Base-by-base conservation (phyloP, 208 protist species). In the Crithidia thermophila region DNA sequence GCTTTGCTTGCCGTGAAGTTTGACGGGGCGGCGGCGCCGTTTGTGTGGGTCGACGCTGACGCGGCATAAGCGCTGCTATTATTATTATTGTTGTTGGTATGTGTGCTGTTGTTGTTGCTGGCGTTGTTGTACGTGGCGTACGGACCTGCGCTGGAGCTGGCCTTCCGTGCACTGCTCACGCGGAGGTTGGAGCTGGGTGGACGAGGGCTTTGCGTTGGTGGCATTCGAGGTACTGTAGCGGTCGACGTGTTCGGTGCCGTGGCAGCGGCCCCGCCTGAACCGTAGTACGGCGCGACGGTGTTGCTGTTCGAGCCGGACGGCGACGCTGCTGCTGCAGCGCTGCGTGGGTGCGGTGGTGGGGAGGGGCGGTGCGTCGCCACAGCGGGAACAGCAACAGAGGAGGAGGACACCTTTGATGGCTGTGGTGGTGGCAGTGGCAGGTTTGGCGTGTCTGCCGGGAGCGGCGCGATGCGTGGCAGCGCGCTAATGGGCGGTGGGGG, bases 1-100 rank as follows among this genome's bases (percentile, higher is more conserved):
- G 43, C 60, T 20, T 51, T 65, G 23, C 27, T 50, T 27, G 36
- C 25, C 27, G 33, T 39, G 34, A 51, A 56, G 21, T 31, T n/a
- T 45, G 50, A 57, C 6, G 25, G 30, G 20, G 34, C 42, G 4
- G 31, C 50, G 5, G 40, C 40, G 25, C 28, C 8, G 20, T 11
- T 0, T 42, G 25, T 28, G 40, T 4, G 16, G 55, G n/a, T 13
- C 27, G 14, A 2, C 8, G 39, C 5, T 4, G 55, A n/a, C 11
- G 28, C 11, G 2, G 21, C n/a, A 39, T 37, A 43, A 31, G 55
- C 42, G 40, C 34, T 52, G 53, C 10, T 45, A 23, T 7, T 28
- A 3, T n/a, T 5, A 9, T 6, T 28, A 18, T n/a, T 7, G 43
- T 27, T 63, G 50, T 40, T 58, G 11, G 28, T n/a, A n/a, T n/a